Evolutionary conservation across 805 yeast genomes (phyloP), one percentile per base, ranked within the genome.

Genomic region (Pichia cabralensis): DNA sequence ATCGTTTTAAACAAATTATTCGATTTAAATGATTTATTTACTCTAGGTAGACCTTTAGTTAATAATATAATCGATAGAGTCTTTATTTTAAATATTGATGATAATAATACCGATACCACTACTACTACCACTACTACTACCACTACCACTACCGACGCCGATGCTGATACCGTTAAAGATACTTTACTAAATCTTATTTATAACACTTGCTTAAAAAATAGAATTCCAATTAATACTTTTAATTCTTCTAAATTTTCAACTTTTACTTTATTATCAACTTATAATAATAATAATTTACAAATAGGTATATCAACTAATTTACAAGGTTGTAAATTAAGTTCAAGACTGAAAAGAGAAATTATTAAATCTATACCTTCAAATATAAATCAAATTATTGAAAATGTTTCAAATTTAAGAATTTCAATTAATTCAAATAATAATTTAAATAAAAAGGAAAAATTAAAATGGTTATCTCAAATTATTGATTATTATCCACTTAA

Each of bases 401-500:
- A 74, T 36, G 71, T 88, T 30, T 95, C 95, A 0, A 58, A 62
- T 19, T 62, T 88, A 33, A 67, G 95, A 42, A 52, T 58, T 22
- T 31, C 22, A 9, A 34, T 42, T 10, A 42, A 39, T 26, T 30
- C 34, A 5, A 34, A 62, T 37, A 65, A 68, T 35, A 68, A 71
- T 35, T 62, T 63, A 42, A 74, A 68, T 41, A 50, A 64, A 23
- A 76, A 76, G 48, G 65, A 92, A 22, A 27, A 39, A 46, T 66
- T 84, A 19, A 67, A 94, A 48, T 89, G 95, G 94, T 60, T 88
- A 35, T 72, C 86, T 3, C 96, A 88, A 50, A 72, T 86, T 34
- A 89, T 89, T 33, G 96, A 88, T 48, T 88, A 89, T 54, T 88
- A 74, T 49, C 97, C 97, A 3, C 62, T 88, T 28, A 60, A 63